Evolutionary conservation across 2,329 filamentous ascomycete species (phyloP).

Genomic region (Zasmidium citrigriseum): DNA sequence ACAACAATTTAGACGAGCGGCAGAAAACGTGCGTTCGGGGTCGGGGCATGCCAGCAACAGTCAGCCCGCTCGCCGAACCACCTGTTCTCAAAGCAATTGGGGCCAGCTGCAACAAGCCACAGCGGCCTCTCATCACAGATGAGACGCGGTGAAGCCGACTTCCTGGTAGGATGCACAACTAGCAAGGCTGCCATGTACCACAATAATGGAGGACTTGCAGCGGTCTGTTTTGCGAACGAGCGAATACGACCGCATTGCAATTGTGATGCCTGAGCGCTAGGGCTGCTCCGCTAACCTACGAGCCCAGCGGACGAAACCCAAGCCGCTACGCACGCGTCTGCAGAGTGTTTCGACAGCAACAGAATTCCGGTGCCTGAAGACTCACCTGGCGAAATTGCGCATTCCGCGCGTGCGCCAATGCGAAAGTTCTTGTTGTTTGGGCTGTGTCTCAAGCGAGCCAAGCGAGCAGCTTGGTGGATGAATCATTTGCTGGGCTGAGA

Average conservation of each 20-base stretch:
- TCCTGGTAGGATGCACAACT: not conserved
- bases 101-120: not conserved
- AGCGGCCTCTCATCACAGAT: not conserved
- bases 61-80: not conserved
- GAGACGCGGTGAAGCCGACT: not conserved
- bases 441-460: conserved; percentile 1
- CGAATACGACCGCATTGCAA: not conserved
- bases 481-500: not conserved
- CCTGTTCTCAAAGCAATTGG: not conserved
- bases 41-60: no score
- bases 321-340: not conserved
- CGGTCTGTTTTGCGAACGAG: not conserved
- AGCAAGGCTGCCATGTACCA: not conserved
- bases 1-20: no score
- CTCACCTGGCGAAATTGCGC: conserved; percentile 4
- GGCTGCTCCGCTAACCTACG: not conserved
- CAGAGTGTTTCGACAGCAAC: conserved; percentile 1
- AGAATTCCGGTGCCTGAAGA: not conserved
- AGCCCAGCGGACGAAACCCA: not conserved
- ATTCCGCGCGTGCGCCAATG: conserved; percentile 1
- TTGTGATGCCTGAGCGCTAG: not conserved
- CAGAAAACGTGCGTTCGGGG: not conserved
- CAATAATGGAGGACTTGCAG: not conserved
- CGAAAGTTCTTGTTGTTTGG: not conserved
- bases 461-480: not conserved